Evolutionary conservation across 2,329 filamentous ascomycete genomes (phyloP), one percentile per base, ranked within the genome.

Genomic region (Alternaria sp.): DNA sequence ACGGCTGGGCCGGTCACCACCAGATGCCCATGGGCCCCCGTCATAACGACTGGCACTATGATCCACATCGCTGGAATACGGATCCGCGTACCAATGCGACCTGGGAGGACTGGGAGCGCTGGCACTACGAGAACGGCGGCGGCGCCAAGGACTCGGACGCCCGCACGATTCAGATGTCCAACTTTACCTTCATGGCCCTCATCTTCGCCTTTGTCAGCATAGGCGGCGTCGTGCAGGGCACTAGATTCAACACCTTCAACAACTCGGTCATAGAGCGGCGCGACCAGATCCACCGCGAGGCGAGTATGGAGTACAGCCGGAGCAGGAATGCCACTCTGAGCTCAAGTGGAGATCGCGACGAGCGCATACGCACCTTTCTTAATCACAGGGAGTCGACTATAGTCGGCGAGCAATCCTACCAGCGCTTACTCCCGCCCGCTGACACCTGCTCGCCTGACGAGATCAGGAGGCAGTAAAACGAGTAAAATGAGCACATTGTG

Each of bases 101-200:
- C 0, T 99, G 96, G 96, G 96, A 99, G 78, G 96, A 99, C 78
- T 97, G 94, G 94, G 93, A 97, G 82, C 86, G 85, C 47, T 82
- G 80, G 79, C 77, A 80, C 63, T 59, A 68, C 23, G 70, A 71
- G 30, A 77, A 75, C 25, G 67, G 76, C 62, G 63, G 66, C 15
- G 62, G 66, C 55, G 72, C 61, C 53, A 72, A 79, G 73, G 78
- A 78, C 67, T 82, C 80, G 57, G 67, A 81, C 69, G 73, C 73
- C 73, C 68, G 77, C 76, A 66, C 86, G 86, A 71, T 89, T 56
- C 91, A 89, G 79, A 89, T 95, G 81, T 92, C 91, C 62, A 97
- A 97, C 74, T 88, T 89, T 45, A 86, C 89, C 12, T 98, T 98
- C 75, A 87, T 90, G 8, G 83, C 87, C 6, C 80, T 97, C n/a